phyloP scores from a whole-genome alignment of 73 alveolate species.

The Uronychia setigera region DNA sequence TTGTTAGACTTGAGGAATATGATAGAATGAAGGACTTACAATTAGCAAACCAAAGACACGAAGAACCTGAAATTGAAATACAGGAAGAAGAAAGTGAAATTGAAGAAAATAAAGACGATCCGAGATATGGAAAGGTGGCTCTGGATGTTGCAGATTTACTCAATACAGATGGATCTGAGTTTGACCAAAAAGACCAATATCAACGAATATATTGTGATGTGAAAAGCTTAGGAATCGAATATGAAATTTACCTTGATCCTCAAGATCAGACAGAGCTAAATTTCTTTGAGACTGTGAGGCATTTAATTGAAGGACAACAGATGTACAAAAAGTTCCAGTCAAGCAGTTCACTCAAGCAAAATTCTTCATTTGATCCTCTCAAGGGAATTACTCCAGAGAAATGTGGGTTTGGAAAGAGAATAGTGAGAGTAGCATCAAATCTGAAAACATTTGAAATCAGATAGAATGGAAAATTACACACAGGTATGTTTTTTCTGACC shows the following conservation, averaged over 20 bases:
- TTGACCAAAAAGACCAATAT: not conserved
- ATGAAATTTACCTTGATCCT: not conserved
- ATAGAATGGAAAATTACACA: not conserved
- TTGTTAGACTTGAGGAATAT: not conserved
- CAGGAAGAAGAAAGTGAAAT: not conserved
- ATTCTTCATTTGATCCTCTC: conserved; percentile 50
- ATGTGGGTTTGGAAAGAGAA: conserved; percentile 64
- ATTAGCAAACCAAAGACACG: not conserved
- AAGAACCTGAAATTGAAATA: not conserved
- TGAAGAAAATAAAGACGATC: not conserved
- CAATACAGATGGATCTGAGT: not conserved
- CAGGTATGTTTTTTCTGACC: not conserved
- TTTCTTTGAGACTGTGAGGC: conserved; percentile 25
- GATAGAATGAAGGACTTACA: not conserved
- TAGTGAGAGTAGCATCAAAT: conserved; percentile 8
- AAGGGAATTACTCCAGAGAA: conserved; percentile 31
- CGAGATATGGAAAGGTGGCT: not conserved
- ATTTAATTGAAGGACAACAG: conserved; percentile 45
- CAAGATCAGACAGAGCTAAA: conserved; percentile 8
- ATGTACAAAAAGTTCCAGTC: conserved; percentile 50
- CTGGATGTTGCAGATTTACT: not conserved
- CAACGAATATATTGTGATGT: not conserved
- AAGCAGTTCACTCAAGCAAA: conserved; percentile 35
- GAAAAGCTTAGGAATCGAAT: conserved; percentile 10
- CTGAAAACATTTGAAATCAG: conserved; percentile 4